Evolutionary conservation across 805 yeast genomes (phyloP).

Genomic region (Hanseniaspora meyeri): DNA sequence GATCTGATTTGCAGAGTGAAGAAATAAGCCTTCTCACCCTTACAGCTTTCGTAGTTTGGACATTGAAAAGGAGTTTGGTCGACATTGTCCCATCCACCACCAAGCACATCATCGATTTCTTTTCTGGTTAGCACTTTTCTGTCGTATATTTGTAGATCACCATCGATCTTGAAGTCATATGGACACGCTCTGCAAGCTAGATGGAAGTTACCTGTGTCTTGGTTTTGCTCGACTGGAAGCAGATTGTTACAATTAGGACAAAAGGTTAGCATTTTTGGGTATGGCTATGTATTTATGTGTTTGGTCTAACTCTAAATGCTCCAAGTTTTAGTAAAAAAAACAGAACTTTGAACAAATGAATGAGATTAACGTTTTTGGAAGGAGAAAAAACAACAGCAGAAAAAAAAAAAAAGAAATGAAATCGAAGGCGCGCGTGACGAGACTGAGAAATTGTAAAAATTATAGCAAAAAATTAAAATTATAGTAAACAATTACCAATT

Average conservation of each 20-base stretch:
- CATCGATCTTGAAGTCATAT: conserved; percentile 78
- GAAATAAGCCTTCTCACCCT: conserved; percentile 82
- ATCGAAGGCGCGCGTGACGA: no score
- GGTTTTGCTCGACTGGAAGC: conserved; percentile 42
- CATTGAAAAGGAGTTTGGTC: conserved; percentile 92
- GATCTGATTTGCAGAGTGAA: conserved; percentile 93
- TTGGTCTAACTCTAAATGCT: neutral
- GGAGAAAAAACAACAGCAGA: no score
- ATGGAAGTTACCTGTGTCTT: conserved; percentile 51
- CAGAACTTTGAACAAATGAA: no score
- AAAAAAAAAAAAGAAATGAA: no score
- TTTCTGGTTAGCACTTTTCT: conserved; percentile 73
- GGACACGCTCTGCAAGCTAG: conserved; percentile 92
- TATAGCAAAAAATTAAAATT: no score
- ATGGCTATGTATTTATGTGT: neutral
- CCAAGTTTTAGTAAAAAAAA: no score
- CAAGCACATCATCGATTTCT: conserved; percentile 89
- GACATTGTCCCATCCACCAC: conserved; percentile 98
- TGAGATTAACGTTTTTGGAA: no score
- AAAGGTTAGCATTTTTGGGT: conserved; percentile 64
- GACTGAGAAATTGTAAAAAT: no score
- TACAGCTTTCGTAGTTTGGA: conserved; percentile 69
- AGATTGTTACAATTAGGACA: conserved; percentile 92
- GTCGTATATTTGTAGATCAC: conserved; percentile 64
- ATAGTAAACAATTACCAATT: no score